Base-by-base conservation (phyloP, 169 alveolate genomes). In the Cryptosporidium tyzzeri region DNA sequence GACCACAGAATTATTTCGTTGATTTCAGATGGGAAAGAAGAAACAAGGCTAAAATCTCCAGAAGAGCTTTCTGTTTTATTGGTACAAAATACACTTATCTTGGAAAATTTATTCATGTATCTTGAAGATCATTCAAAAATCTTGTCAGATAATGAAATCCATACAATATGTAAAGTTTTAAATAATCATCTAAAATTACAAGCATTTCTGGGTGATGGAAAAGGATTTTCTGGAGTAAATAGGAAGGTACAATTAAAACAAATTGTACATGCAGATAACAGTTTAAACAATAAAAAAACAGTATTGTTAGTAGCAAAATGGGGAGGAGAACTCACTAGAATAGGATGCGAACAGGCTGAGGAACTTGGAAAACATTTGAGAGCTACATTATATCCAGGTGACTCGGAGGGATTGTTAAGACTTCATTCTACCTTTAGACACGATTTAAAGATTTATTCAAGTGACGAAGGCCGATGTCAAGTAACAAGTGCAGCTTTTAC, bases 261-360 rank as follows among this genome's bases (percentile, higher is more conserved):
- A 18, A 70, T 96, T n/a, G 91, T 85, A 14, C 92, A 73, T 65
- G 92, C 87, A 45, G 92, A 92, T 14, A 18, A 58, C n/a, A 69
- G 86, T 8, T 92, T 91, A n/a, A 68, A 70, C 8, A 12, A 26
- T 26, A 70, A 21, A 48, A 18, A 48, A 16, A 31, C 62, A n/a
- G 97, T 97, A 5, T 91, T 97, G 74, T 93, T 98, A n/a, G 98
- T 98, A 18, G 97, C 99, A 18, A 98, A 98, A 86, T 98, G 99
- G 99, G 99, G 99, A n/a, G 99, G 99, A 10, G 99, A 97, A 80
- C 92, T 98, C 74, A 98, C 99, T 0, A 95, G 95, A 29, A 95
- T 97, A 23, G 99, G 99, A n/a, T 84, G 96, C 85, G 94, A 95
- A 21, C 98, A 96, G 92, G 97, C 99, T 0, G 97, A 96, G 85